Conservation (phyloP, 257 asterid genomes). For the Lantana camara region DNA sequence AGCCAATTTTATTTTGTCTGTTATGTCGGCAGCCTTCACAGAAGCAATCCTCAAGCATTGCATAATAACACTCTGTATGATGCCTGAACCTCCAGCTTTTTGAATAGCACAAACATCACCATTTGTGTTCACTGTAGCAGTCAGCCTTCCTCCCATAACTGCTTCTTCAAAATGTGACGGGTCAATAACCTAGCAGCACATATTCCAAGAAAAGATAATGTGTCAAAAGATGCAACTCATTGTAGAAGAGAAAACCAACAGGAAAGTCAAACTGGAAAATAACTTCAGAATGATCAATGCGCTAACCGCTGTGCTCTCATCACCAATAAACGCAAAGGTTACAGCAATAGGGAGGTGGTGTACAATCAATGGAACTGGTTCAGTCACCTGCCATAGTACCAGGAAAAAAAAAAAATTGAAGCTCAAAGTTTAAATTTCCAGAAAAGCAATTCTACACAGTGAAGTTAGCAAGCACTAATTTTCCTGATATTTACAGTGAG, state of each 20-base stretch:
- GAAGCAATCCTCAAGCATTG: slow-evolving; percentile 96
- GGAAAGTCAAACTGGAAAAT: neutral
- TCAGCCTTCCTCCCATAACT: slow-evolving; percentile 88
- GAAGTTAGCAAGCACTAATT: slow-evolving; percentile 12
- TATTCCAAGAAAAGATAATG: slow-evolving; percentile 12
- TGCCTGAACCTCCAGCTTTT: slow-evolving; percentile 92
- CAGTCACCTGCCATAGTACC: slow-evolving; percentile 70
- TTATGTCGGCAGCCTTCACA: slow-evolving; percentile 83
- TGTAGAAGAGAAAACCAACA: neutral
- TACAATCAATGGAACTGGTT: slow-evolving; percentile 87
- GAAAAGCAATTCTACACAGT: neutral
- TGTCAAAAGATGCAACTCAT: slow-evolving; percentile 15
- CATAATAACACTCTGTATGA: slow-evolving; percentile 80
- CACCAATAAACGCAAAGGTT: slow-evolving; percentile 86
- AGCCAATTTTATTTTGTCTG: slow-evolving; percentile 76
- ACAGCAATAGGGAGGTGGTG: slow-evolving; percentile 97
- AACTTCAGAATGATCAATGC: neutral
- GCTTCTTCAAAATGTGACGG: slow-evolving; percentile 94
- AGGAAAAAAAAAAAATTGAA: slow-evolving; percentile 16
- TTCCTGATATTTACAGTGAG: neutral
- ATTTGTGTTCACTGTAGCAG: slow-evolving; percentile 75
- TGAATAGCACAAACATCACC: slow-evolving; percentile 94
- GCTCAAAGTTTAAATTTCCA: slow-evolving; percentile 15
- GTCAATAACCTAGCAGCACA: slow-evolving; percentile 68
- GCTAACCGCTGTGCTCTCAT: slow-evolving; percentile 71